Percentiles rank a stretch among this genome's conserved stretches.
These are phyloP conservation scores for Candida mattraensis DNA, from an alignment of 805 yeast species.

Conservation along the genomic window DNA sequence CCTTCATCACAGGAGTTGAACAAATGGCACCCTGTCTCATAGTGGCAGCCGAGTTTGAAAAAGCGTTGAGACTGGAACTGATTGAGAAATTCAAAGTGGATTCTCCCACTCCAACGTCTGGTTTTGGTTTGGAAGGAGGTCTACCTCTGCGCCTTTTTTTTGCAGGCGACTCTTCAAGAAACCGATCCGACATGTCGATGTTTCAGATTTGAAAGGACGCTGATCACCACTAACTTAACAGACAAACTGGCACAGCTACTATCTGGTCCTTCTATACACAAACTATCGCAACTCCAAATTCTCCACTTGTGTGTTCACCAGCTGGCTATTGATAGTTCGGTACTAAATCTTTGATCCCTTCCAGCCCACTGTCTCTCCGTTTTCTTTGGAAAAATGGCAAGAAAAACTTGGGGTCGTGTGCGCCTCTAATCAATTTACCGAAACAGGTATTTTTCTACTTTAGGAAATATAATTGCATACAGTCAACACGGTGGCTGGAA, in stretches of 20 bases:
- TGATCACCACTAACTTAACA: too few species aligned
- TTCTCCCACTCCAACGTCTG: slow-evolving; percentile 27
- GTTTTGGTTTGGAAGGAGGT: slow-evolving; percentile 27
- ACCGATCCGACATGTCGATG: slow-evolving; percentile 18
- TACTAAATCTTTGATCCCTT: neutral
- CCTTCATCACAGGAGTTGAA: slow-evolving; percentile 34
- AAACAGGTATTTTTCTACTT: slow-evolving; percentile 9
- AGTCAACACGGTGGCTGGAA: slow-evolving; percentile 1
- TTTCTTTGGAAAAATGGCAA: slow-evolving; percentile 6
- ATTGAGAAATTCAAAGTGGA: slow-evolving; percentile 26
- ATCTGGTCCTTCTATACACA: too few species aligned
- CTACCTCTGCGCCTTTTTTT: slow-evolving; percentile 32
- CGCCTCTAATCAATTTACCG: slow-evolving; percentile 5
- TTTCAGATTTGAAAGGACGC: slow-evolving; percentile 9
- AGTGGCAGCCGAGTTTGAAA: slow-evolving; percentile 30
- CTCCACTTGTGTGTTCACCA: too few species aligned
- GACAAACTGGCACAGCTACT: too few species aligned
- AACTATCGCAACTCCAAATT: too few species aligned
- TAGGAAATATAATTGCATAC: slow-evolving; percentile 7
- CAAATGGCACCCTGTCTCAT: slow-evolving; percentile 29
- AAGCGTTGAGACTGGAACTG: slow-evolving; percentile 23
- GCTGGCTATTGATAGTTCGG: too few species aligned
- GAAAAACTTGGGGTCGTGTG: slow-evolving; percentile 10
- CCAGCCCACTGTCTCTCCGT: neutral
- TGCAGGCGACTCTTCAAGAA: slow-evolving; percentile 22